Base-by-base conservation (phyloP, 495 filamentous ascomycete species). In the Podospora pseudoanserina region DNA sequence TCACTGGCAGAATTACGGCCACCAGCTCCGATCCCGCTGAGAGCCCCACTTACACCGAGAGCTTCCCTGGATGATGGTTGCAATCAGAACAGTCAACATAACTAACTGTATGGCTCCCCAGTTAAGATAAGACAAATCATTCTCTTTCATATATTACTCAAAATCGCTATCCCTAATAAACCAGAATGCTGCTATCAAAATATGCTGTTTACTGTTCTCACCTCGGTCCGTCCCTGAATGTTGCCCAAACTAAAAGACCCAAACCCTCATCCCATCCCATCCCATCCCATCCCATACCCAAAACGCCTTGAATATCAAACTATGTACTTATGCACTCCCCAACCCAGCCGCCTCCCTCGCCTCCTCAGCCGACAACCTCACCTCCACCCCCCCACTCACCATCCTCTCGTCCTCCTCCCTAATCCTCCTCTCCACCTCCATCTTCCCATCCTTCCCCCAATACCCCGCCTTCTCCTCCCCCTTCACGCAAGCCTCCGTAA, bases 401-500 rank as follows among this genome's bases (percentile, higher is more conserved):
- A 54, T 16, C 61, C 72, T 70, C 30, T 77, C 77, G 23, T 84
- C 82, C 75, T 92, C 79, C 75, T 91, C 75, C 66, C 80, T 60
- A 73, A 89, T 76, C 60, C 77, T 67, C 74, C 81, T 69, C 82
- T 89, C 79, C 72, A 87, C 65, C 77, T 90, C 73, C 75, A 86
- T 67, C 70, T 81, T 68, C 57, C 82, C 80, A 20, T 81, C 80
- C 64, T 85, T 84, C 0, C 84, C 83, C 77, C 82, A 83, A 54
- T 85, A 86, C 0, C 73, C 73, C 0, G 83, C 80, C 71, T 82
- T 83, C 69, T 88, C 86, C 15, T 87, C 79, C 19, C 88, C 87
- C 16, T 84, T 78, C 0, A 92, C 92, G 15, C 91, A 92, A 2
- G 80, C 83, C 76, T 92, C 87, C 0, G 88, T 94, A n/a, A 96